Evolutionary conservation across 257 asterid species (phyloP), one percentile per base, ranked within the genome.

Genomic region (Leonotis leonurus): DNA sequence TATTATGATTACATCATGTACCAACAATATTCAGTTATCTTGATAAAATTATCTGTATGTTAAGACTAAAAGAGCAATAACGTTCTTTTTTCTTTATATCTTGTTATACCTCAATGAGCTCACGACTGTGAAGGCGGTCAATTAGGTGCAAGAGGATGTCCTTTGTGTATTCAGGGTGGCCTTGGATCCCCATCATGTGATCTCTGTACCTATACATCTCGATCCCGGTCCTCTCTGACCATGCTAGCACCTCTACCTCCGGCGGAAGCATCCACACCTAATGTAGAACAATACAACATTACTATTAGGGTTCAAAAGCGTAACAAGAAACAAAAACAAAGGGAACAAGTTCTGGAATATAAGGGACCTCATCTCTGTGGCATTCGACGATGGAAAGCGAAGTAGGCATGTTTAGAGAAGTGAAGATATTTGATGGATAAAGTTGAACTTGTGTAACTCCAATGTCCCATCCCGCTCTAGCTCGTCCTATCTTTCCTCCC

Each of bases 131-230:
- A 24, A 90, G 91, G 4, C 91, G 95, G 26, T 85, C 86, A 4
- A 88, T 80, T n/a, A 90, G 80, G 70, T 83, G 86, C 18, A 81
- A 50, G 16, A 90, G 77, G 56, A 90, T 88, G 64, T 88, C 96
- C 64, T 80, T 85, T 1, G 89, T 82, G 84, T 90, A 90, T 80
- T 90, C 98, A 0, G 98, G 98, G 35, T 90, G 98, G 24, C 98
- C 98, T 59, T 90, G 98, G 55, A 90, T 87, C 14, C 98, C 98
- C 96, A 90, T 75, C 0, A 90, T 78, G 75, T 90, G 94, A 60
- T 85, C 86, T 7, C 86, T 89, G 51, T 73, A 79, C 69, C 71
- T 78, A 44, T 83, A 90, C 98, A 90, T 88, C 67, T 90, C 98
- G 6, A 90, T 64, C n/a, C 91, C 89, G 0, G 93, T 88, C 53